Evolutionary conservation across 1,284 basidiomycete genomes (phyloP).

Genomic region (Naganishia albida): DNA sequence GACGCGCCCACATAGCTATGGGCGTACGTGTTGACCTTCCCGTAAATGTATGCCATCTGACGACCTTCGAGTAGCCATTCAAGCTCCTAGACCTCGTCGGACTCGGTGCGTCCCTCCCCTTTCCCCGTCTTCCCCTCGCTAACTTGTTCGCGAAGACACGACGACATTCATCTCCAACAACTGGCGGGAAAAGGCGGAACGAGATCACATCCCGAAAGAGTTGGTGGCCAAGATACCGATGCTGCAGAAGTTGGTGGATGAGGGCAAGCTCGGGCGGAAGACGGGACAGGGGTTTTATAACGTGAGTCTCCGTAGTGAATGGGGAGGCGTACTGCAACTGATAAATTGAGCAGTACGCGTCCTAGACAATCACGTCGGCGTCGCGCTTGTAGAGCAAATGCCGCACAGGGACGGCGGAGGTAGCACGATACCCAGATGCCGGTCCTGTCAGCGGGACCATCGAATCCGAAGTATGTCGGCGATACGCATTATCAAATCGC

Average conservation of each 20-base stretch:
- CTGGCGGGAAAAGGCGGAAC: constrained; percentile 58
- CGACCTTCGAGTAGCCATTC: constrained; percentile 56
- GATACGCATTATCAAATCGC: too few relatives aligned
- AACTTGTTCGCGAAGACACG: too few relatives aligned
- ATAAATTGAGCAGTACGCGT: background rate
- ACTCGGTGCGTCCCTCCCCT: constrained; percentile 53
- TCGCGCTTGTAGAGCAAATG: too few relatives aligned
- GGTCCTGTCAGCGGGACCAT: too few relatives aligned
- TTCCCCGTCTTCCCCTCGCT: background rate
- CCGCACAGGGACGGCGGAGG: too few relatives aligned
- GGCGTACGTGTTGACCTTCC: constrained; percentile 44
- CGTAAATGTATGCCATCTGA: background rate
- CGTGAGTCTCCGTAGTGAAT: constrained; percentile 38
- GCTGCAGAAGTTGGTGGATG: constrained; percentile 58
- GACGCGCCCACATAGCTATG: constrained; percentile 43
- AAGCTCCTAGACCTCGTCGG: constrained; percentile 62
- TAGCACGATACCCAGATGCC: too few relatives aligned
- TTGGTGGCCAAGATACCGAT: constrained; percentile 56
- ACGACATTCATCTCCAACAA: constrained; percentile 58
- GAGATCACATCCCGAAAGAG: constrained; percentile 54
- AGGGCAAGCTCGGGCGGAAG: constrained; percentile 61
- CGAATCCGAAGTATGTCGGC: background rate
- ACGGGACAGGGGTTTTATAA: constrained; percentile 55
- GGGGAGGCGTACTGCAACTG: background rate
- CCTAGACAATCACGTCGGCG: constrained; percentile 12